Conservation (phyloP, 441 rosid species). For the Gossypium lobatum region DNA sequence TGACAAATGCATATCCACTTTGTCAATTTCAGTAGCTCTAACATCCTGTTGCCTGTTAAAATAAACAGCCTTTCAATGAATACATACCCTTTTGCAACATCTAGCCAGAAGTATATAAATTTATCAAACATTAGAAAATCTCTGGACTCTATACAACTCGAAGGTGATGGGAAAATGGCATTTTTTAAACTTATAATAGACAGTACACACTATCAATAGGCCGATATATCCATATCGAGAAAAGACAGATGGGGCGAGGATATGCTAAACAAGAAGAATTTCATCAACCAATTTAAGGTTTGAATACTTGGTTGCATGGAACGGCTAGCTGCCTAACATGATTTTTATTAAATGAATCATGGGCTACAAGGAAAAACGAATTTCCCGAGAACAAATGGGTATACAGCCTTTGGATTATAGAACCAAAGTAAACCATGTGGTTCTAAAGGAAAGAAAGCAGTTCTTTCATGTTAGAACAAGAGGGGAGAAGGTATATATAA, state of each 20-base stretch:
- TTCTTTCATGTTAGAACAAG: not conserved
- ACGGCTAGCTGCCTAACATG: not conserved
- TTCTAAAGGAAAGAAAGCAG: not conserved
- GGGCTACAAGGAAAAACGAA: not conserved
- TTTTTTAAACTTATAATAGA: not conserved
- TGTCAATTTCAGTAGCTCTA: slow-evolving; percentile 88
- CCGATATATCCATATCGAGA: not conserved
- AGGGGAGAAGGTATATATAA: not conserved
- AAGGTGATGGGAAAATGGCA: not conserved
- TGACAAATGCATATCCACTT: slow-evolving; percentile 79
- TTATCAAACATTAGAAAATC: not conserved
- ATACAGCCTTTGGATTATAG: not conserved
- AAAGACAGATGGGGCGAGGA: not conserved
- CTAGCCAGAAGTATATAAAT: not conserved
- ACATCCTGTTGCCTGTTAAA: slow-evolving; percentile 84
- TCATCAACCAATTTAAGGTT: not conserved
- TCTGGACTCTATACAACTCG: not conserved
- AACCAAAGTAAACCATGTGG: not conserved
- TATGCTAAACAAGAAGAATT: not conserved
- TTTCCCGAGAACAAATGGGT: not conserved
- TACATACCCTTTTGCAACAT: not conserved
- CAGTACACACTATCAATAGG: not conserved
- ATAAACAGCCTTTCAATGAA: slow-evolving; percentile 1
- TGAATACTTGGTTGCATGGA: not conserved
- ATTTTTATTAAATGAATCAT: not conserved